phyloP scores from a whole-genome alignment of 2,329 filamentous ascomycete species.

The Scedosporium boydii region DNA sequence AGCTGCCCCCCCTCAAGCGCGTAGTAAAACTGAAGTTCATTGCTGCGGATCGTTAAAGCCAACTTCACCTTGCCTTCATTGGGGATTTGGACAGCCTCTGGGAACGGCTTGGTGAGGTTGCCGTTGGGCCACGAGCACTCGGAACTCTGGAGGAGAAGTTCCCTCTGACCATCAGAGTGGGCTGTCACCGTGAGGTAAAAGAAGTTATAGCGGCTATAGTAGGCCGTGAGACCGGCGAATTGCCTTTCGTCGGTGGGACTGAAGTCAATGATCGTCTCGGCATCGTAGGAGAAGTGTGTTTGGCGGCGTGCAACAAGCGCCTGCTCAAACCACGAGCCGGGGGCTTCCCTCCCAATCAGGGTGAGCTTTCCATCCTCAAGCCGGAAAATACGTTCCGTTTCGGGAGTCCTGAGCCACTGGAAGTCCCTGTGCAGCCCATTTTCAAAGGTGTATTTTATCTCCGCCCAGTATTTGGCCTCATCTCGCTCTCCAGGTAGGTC shows the following conservation, averaged over 20 bases:
- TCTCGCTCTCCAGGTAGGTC: conserved; percentile 39
- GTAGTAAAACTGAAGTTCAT: conserved; percentile 46
- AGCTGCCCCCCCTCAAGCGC: conserved; percentile 34
- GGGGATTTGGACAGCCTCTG: conserved; percentile 37
- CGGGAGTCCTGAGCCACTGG: conserved; percentile 48
- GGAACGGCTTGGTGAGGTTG: conserved; percentile 31
- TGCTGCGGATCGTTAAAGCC: conserved; percentile 34
- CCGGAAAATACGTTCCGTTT: conserved; percentile 42
- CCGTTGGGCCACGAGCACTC: conserved; percentile 47
- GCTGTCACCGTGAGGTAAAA: conserved; percentile 54
- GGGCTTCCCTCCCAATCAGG: conserved; percentile 39
- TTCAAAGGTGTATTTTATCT: conserved; percentile 36
- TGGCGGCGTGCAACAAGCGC: conserved; percentile 45
- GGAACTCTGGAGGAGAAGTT: conserved; percentile 47
- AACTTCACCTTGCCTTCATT: conserved; percentile 45
- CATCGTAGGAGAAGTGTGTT: conserved; percentile 51
- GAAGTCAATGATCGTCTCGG: conserved; percentile 46
- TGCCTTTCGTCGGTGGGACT: conserved; percentile 47
- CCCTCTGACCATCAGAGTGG: conserved; percentile 43
- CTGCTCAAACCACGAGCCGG: conserved; percentile 52
- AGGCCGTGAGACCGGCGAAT: conserved; percentile 51
- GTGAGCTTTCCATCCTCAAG: conserved; percentile 29
- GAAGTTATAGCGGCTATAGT: conserved; percentile 57
- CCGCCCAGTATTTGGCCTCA: conserved; percentile 39
- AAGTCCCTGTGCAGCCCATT: conserved; percentile 39